Evolutionary conservation across 345 rosid genomes (phyloP).

Genomic region (Trapa bicornis): DNA sequence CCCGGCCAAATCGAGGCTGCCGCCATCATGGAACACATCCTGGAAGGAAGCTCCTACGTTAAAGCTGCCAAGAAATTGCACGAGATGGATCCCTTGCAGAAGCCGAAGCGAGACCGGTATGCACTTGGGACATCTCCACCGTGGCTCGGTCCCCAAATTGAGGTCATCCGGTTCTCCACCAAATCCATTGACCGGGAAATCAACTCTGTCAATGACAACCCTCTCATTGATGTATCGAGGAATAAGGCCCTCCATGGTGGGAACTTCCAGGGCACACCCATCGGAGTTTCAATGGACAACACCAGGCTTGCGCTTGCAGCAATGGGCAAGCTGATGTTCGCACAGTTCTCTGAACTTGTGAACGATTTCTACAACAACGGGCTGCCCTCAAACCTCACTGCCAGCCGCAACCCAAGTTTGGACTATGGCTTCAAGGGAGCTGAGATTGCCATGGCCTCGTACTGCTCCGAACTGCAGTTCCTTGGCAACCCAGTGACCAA

Average conservation of each 20-base stretch:
- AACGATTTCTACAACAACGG: conserved; percentile 78
- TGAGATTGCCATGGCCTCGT: conserved; percentile 64
- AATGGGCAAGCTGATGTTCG: conserved; percentile 43
- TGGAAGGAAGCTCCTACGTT: conserved; percentile 33
- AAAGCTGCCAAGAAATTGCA: conserved; percentile 33
- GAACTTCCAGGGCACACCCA: conserved; percentile 54
- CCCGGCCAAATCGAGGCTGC: conserved; percentile 57
- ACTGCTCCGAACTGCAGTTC: conserved; percentile 42
- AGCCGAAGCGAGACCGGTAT: conserved; percentile 44
- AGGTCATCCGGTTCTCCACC: conserved; percentile 37
- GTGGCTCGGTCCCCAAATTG: conserved; percentile 50
- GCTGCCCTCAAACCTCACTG: conserved; percentile 56
- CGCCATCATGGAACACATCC: conserved; percentile 43
- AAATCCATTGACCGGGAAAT: conserved; percentile 43
- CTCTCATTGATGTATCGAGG: conserved; percentile 54
- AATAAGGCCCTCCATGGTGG: conserved; percentile 65
- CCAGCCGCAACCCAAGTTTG: conserved; percentile 57
- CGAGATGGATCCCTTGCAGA: conserved; percentile 37
- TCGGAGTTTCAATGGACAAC: conserved; percentile 48
- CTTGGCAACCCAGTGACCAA: conserved; percentile 43
- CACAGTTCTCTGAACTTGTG: conserved; percentile 54
- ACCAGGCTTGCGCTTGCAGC: conserved; percentile 35
- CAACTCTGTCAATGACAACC: conserved; percentile 53
- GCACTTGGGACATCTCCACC: conserved; percentile 47
- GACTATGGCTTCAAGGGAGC: conserved; percentile 76